Base-by-base conservation (phyloP, 2,329 filamentous ascomycete genomes). In the Amauroascus niger region DNA sequence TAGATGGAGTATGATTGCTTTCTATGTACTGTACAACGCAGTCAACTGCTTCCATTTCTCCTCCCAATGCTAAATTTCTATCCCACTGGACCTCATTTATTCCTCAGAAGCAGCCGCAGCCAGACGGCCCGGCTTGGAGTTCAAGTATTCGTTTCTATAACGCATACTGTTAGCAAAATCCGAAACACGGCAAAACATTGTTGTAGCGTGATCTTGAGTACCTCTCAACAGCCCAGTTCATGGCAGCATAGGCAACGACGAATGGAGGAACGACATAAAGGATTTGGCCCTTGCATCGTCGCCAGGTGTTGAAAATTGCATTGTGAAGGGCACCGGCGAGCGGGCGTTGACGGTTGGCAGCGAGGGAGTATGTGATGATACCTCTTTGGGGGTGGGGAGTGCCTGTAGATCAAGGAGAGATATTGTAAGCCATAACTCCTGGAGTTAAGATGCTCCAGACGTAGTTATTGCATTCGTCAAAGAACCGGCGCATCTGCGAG, bases 301-400 rank as follows among this genome's bases (percentile, higher is more conserved):
- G 84, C 80, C 86, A 94, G 64, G 82, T 84, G 81, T 98, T 98
- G 84, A 97, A 97, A 77, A 97, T 75, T 67, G 90, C 91, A 62
- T 84, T 86, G 72, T 91, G 76, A 60, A 79, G 72, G 57, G 84
- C 77, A 65, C 87, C 88, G 60, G 88, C 88, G 62, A 95, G 79
- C 59, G 89, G 87, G 67, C 87, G 84, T 77, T 95, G 91, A 69
- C 87, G 85, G 80, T 98, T 97, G 62, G 86, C 74, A 63, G 87
- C 84, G 62, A 98, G 69, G 61, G 84, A 79, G 75, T 94, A 97
- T 65, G 77, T 76, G 54, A 76, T 74, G 56, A 84, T 74, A 64
- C 81, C 80, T 66, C 81, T 81, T 67, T 83, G 81, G 16, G 58
- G 55, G 45, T 43, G 54, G 28, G 52, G 51, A 18, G 53, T 40